A percentile compares a stretch with the other conserved stretches of the same genome.
These are phyloP conservation scores for Penicillium olsonii DNA, from an alignment of 2,329 filamentous ascomycete species.

Conservation along the genomic window DNA sequence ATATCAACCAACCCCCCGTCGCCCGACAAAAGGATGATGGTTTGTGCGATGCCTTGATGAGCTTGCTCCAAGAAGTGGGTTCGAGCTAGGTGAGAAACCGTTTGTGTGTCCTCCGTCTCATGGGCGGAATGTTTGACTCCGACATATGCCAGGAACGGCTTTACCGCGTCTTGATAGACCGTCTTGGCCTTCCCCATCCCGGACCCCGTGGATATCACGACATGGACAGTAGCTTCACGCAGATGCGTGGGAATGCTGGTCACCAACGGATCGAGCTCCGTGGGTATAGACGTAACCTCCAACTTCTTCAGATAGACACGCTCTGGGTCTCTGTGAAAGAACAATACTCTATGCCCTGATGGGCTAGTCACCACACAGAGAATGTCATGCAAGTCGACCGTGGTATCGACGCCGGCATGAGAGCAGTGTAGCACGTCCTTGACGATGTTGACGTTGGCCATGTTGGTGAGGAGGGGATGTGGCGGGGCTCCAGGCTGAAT, in stretches of 20 bases:
- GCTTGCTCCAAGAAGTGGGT: constrained; percentile 52
- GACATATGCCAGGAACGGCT: constrained; percentile 56
- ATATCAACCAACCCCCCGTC: constrained; percentile 86
- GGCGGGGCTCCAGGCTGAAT: background rate
- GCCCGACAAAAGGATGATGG: constrained; percentile 77
- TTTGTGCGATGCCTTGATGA: constrained; percentile 52
- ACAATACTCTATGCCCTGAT: constrained; percentile 23
- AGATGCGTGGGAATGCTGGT: constrained; percentile 26
- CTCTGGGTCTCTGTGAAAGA: constrained; percentile 14
- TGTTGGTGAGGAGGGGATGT: background rate
- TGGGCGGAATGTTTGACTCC: constrained; percentile 56
- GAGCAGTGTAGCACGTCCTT: constrained; percentile 22
- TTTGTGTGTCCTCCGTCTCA: constrained; percentile 64
- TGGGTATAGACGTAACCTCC: constrained; percentile 17
- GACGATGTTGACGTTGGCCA: constrained; percentile 1
- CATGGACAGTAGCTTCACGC: constrained; percentile 43
- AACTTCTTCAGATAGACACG: constrained; percentile 17
- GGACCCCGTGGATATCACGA: constrained; percentile 68
- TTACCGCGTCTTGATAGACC: constrained; percentile 60
- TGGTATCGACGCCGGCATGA: constrained; percentile 11
- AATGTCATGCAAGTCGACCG: constrained; percentile 25
- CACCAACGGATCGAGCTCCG: constrained; percentile 16
- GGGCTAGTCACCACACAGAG: constrained; percentile 25
- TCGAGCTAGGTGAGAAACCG: constrained; percentile 64
- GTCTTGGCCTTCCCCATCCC: constrained; percentile 60